Percentiles rank a stretch among this genome's conserved stretches.
Evolutionary conservation across 768 basidiomycete genomes (phyloP).

Genomic region (Panellus pusillus): DNA sequence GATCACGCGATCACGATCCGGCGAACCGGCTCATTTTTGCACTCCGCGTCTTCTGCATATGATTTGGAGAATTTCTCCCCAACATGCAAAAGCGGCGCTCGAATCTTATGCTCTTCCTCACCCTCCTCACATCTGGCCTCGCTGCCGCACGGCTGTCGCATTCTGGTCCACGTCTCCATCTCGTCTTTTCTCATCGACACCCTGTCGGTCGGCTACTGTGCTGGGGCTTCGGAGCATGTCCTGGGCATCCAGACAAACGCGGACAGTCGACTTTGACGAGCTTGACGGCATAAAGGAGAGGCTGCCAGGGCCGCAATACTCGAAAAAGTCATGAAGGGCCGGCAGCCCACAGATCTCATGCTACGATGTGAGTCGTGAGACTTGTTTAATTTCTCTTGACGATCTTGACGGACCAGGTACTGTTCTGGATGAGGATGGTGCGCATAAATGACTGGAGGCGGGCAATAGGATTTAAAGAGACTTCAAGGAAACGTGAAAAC

Average conservation of each 20-base stretch:
- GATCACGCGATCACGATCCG: slow-evolving; percentile 3
- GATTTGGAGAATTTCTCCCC: slow-evolving; percentile 12
- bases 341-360: slow-evolving; percentile 88
- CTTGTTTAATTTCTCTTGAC: slow-evolving; percentile 8
- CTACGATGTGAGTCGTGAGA: slow-evolving; percentile 71
- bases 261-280: slow-evolving; percentile 30
- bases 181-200: slow-evolving; percentile 5
- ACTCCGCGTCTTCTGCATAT: slow-evolving; percentile 11
- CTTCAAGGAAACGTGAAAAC: slow-evolving; percentile 77
- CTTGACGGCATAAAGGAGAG: slow-evolving; percentile 55
- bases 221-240: slow-evolving; percentile 26
- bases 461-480: slow-evolving; percentile 19
- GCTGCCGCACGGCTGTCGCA: neutral
- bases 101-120: neutral
- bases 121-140: neutral
- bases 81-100: slow-evolving; percentile 12
- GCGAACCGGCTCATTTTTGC: slow-evolving; percentile 18
- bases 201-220: neutral
- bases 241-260: slow-evolving; percentile 36
- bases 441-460: slow-evolving; percentile 21
- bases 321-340: slow-evolving; percentile 83
- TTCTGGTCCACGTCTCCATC: neutral
- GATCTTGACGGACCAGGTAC: slow-evolving; percentile 58
- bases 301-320: slow-evolving; percentile 70
- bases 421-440: slow-evolving; percentile 82